Percentiles rank a stretch among this genome's conserved stretches.
These are phyloP conservation scores for Rhodotorula paludigena DNA, from an alignment of 768 basidiomycete genomes.

Conservation along the genomic window DNA sequence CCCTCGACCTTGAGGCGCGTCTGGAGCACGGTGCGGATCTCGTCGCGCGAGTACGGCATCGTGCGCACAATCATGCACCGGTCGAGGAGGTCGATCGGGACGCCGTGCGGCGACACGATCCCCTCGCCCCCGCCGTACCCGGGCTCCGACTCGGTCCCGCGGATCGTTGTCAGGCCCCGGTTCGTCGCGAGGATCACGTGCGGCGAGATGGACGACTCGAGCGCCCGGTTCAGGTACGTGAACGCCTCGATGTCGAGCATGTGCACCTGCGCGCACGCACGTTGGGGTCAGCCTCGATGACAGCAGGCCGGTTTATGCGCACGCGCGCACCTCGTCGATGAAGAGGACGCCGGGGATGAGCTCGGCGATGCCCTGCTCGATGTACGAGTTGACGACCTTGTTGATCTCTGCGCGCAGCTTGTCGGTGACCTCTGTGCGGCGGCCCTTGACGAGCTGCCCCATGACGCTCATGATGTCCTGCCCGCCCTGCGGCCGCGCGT, in stretches of 20 bases:
- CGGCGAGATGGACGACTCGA: slow-evolving; percentile 94
- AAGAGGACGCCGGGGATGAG: slow-evolving; percentile 96
- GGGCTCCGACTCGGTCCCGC: slow-evolving; percentile 65
- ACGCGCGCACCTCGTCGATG: slow-evolving; percentile 78
- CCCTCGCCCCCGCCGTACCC: slow-evolving; percentile 52
- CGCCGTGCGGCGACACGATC: slow-evolving; percentile 82
- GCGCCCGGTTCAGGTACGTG: slow-evolving; percentile 90
- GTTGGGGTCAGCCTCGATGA: not conserved
- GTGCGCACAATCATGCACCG: slow-evolving; percentile 95
- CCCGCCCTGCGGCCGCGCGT: slow-evolving; percentile 84
- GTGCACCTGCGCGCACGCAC: slow-evolving; percentile 67
- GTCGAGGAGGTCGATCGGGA: slow-evolving; percentile 89
- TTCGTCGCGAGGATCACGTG: slow-evolving; percentile 97
- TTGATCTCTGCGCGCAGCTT: slow-evolving; percentile 93
- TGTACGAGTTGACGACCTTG: slow-evolving; percentile 93
- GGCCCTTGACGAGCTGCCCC: slow-evolving; percentile 79
- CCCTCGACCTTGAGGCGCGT: slow-evolving; percentile 82
- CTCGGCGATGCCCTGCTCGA: slow-evolving; percentile 97
- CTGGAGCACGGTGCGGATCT: slow-evolving; percentile 80
- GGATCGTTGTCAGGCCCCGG: slow-evolving; percentile 81
- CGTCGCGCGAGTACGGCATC: slow-evolving; percentile 69
- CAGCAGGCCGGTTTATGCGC: not conserved
- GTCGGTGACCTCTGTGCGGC: slow-evolving; percentile 93
- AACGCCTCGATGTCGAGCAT: slow-evolving; percentile 99
- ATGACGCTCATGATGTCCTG: slow-evolving; percentile 99